Conservation (phyloP, 148 eudicot genomes). For the Amaranthus palmeri region DNA sequence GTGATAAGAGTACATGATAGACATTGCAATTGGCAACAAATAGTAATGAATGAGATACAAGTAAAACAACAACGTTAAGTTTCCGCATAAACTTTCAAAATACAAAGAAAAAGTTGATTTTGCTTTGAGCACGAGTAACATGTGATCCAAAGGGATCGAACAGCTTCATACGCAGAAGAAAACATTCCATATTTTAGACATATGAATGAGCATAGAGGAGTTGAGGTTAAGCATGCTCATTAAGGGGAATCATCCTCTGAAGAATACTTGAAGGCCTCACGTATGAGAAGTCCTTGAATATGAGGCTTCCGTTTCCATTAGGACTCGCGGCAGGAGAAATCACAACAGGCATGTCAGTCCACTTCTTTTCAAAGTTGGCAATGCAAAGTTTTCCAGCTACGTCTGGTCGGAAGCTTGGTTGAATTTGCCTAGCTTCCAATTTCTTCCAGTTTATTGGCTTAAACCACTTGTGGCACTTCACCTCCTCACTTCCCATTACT, state of each 20-base stretch:
- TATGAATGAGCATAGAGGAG: not conserved
- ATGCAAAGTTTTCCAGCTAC: constrained; percentile 68
- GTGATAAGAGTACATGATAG: no score
- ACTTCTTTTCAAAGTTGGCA: constrained; percentile 72
- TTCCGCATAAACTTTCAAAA: no score
- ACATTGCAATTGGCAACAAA: no score
- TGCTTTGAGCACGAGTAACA: no score
- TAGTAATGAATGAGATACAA: no score
- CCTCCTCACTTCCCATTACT: constrained; percentile 56
- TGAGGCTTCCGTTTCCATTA: constrained; percentile 40
- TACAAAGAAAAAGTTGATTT: no score
- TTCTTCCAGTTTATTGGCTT: constrained; percentile 81
- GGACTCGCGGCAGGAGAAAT: constrained; percentile 93
- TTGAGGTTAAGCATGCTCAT: constrained; percentile 16
- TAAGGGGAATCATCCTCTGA: constrained; percentile 38
- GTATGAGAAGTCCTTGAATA: constrained; percentile 74
- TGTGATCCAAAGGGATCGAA: no score
- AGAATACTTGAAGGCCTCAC: constrained; percentile 63
- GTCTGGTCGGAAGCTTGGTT: constrained; percentile 73
- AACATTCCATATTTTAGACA: not conserved
- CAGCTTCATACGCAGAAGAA: no score
- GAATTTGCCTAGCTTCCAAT: constrained; percentile 55
- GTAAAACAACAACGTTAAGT: no score
- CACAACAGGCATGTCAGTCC: constrained; percentile 67
- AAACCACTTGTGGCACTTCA: constrained; percentile 84